phyloP scores from a whole-genome alignment of 1,284 basidiomycete species.

The Gomphus bonarii region DNA sequence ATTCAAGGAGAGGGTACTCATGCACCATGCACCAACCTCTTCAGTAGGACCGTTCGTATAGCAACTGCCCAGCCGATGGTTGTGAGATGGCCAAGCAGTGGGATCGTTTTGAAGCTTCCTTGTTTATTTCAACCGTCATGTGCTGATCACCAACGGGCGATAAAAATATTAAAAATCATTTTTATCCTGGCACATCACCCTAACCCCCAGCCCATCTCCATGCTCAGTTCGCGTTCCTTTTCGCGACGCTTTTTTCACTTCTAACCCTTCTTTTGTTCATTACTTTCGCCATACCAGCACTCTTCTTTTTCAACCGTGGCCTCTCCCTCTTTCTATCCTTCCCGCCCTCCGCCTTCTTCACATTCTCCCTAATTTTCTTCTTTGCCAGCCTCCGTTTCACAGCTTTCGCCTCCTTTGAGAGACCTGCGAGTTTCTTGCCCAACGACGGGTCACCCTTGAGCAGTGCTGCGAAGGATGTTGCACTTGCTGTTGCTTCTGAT shows the following conservation, averaged over 20 bases:
- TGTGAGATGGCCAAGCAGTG: too few relatives aligned
- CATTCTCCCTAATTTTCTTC: slow-evolving; percentile 58
- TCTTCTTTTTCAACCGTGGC: slow-evolving; percentile 22
- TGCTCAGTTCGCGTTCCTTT: slow-evolving; percentile 43
- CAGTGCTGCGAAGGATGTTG: slow-evolving; percentile 11
- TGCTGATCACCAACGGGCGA: too few relatives aligned
- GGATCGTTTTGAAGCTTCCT: too few relatives aligned
- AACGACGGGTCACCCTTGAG: slow-evolving; percentile 76
- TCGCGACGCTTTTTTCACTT: slow-evolving; percentile 45
- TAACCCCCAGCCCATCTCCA: too few relatives aligned
- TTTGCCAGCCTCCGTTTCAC: slow-evolving; percentile 78
- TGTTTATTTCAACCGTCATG: too few relatives aligned
- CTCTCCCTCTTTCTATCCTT: slow-evolving; percentile 36
- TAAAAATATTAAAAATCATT: too few relatives aligned
- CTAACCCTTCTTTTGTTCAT: slow-evolving; percentile 38
- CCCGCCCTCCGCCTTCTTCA: slow-evolving; percentile 31
- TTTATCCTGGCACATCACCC: too few relatives aligned
- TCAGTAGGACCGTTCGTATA: too few relatives aligned
- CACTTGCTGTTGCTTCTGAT: neutral
- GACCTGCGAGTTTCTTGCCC: slow-evolving; percentile 62
- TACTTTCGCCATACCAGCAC: slow-evolving; percentile 17
- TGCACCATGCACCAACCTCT: too few relatives aligned
- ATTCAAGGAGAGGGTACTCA: too few relatives aligned
- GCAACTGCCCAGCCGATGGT: too few relatives aligned
- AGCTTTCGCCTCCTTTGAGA: slow-evolving; percentile 80